Conservation (phyloP, 345 rosid species). For the Acer saccharum region DNA sequence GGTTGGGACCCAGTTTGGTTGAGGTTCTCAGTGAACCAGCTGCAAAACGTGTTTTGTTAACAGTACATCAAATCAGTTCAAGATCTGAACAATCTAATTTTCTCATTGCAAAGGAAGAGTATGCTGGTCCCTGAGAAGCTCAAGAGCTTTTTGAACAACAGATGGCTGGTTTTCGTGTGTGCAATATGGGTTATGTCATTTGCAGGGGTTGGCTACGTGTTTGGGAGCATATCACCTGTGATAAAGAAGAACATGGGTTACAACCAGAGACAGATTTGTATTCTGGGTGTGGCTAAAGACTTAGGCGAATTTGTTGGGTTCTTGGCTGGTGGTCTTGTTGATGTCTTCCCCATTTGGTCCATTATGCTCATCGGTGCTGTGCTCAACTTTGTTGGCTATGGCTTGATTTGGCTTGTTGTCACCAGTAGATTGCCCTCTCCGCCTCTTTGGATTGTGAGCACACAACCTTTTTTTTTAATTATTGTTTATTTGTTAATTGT, state of each 20-base stretch:
- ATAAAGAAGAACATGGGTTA: constrained; percentile 66
- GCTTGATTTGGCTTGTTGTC: constrained; percentile 70
- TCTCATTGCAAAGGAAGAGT: not conserved
- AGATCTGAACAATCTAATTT: not conserved
- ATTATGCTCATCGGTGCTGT: constrained; percentile 56
- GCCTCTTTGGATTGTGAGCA: constrained; percentile 89
- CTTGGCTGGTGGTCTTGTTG: constrained; percentile 62
- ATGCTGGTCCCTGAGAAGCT: constrained; percentile 35
- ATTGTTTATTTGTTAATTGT: too few species aligned
- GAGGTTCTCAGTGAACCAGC: too few species aligned
- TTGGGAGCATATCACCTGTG: constrained; percentile 84
- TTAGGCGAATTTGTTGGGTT: constrained; percentile 73
- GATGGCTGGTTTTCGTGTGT: constrained; percentile 84
- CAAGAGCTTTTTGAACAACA: constrained; percentile 41
- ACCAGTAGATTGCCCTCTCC: constrained; percentile 49
- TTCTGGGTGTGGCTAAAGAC: constrained; percentile 81
- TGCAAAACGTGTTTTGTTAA: too few species aligned
- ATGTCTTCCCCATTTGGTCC: constrained; percentile 62
- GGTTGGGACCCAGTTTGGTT: too few species aligned
- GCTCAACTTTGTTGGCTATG: constrained; percentile 70
- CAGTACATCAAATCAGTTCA: not conserved
- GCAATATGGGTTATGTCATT: constrained; percentile 83
- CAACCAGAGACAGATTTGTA: constrained; percentile 72
- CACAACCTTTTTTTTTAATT: too few species aligned
- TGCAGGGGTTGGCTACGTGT: constrained; percentile 79